phyloP scores from a whole-genome alignment of 2,329 filamentous ascomycete species.

The Chaetomium olivaceum region DNA sequence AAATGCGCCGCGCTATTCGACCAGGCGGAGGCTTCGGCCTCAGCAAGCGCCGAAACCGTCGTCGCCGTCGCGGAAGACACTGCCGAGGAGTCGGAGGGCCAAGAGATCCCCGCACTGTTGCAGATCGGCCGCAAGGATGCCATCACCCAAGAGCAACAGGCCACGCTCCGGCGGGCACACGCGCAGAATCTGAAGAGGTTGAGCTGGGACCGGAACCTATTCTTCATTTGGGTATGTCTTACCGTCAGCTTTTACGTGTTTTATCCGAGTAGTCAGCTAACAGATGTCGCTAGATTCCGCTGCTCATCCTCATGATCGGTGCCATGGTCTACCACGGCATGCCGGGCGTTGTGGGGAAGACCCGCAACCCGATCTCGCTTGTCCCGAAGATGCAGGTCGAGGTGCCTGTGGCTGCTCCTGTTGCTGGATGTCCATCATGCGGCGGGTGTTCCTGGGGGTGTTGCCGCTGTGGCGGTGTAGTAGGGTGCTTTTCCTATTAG shows the following conservation, averaged over 20 bases:
- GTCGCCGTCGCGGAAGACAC: constrained; percentile 36
- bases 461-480: constrained; percentile 1
- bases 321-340: constrained; percentile 24
- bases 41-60: constrained; percentile 24
- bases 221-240: constrained; percentile 64
- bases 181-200: constrained; percentile 64
- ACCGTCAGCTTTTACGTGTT: constrained; percentile 49
- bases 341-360: constrained; percentile 9
- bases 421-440: background rate
- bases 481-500: too few relatives aligned
- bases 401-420: background rate
- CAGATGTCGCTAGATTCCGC: constrained; percentile 19
- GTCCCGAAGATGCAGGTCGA: constrained; percentile 6
- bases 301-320: constrained; percentile 25
- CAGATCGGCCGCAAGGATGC: constrained; percentile 64
- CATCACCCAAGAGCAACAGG: constrained; percentile 66
- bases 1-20: constrained; percentile 59
- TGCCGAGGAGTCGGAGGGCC: constrained; percentile 44
- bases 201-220: constrained; percentile 64
- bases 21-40: constrained; percentile 34
- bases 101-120: constrained; percentile 46
- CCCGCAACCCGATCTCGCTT: constrained; percentile 3
- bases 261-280: constrained; percentile 60
- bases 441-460: background rate
- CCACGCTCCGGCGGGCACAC: constrained; percentile 61